Conservation (phyloP, 2,329 filamentous ascomycete species). For the Botryotinia convoluta region DNA sequence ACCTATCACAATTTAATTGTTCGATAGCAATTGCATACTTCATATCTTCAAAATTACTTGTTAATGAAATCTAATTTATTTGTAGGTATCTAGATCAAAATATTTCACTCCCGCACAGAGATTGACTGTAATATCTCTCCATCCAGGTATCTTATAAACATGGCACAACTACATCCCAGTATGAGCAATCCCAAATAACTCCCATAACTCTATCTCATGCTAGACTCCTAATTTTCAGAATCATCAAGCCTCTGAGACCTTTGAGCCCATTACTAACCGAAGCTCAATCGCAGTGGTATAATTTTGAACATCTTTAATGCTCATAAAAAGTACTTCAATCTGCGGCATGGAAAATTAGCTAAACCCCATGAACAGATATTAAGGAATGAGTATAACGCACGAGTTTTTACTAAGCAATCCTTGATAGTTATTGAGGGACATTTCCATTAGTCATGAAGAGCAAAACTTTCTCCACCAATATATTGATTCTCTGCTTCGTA, state of each 20-base stretch:
- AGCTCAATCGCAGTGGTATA: background rate
- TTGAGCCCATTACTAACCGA: background rate
- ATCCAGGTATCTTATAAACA: background rate
- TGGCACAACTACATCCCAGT: background rate
- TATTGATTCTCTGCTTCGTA: background rate
- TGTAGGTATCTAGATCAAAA: background rate
- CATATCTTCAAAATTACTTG: background rate
- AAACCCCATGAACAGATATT: background rate
- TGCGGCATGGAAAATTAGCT: accelerated
- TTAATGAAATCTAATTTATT: background rate
- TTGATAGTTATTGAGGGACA: background rate
- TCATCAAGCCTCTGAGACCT: background rate
- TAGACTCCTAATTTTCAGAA: background rate
- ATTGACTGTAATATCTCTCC: background rate
- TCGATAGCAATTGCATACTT: background rate
- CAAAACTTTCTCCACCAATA: background rate
- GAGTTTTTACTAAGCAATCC: background rate
- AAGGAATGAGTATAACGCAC: too few species aligned
- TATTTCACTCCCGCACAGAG: background rate
- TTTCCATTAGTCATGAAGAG: background rate
- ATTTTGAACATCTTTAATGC: background rate
- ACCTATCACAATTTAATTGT: background rate
- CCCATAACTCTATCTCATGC: background rate
- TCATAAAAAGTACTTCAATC: background rate
- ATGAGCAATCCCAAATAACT: background rate